These are phyloP conservation scores for Spencermartinsiella europaea DNA, from an alignment of 805 yeast species.

Conservation along the genomic window DNA sequence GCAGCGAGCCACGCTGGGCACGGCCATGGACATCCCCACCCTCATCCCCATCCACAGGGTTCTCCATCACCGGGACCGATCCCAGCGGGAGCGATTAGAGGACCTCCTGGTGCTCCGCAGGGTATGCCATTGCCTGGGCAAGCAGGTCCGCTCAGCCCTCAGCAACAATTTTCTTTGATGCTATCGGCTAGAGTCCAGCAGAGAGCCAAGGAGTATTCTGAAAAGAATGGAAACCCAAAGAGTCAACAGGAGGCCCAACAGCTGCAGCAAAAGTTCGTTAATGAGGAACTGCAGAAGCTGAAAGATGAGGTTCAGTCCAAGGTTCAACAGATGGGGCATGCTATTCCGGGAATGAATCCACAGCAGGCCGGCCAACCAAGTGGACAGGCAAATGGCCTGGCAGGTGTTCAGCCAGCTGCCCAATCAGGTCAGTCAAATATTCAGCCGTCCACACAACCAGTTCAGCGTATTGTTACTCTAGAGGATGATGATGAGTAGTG, in stretches of 20 bases:
- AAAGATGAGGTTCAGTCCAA: slow-evolving; percentile 17
- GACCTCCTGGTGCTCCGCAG: background rate
- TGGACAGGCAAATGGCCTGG: too few relatives aligned
- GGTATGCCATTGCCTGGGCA: slow-evolving; percentile 2
- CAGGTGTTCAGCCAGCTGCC: background rate
- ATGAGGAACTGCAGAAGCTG: slow-evolving; percentile 22
- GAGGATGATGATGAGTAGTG: slow-evolving; percentile 4
- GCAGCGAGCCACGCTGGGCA: slow-evolving; percentile 1
- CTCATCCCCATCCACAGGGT: background rate
- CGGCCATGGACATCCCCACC: background rate
- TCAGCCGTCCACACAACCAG: slow-evolving; percentile 1
- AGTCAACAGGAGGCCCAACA: slow-evolving; percentile 15
- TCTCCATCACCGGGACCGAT: background rate
- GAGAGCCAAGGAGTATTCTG: slow-evolving; percentile 16
- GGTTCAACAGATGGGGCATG: background rate
- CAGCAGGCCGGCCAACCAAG: too few relatives aligned
- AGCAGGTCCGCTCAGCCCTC: slow-evolving; percentile 5
- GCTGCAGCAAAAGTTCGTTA: slow-evolving; percentile 17
- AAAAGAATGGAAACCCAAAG: slow-evolving; percentile 15
- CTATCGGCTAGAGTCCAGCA: slow-evolving; percentile 12
- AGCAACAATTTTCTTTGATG: slow-evolving; percentile 15
- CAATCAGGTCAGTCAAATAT: background rate
- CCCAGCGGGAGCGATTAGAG: background rate
- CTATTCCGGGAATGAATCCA: background rate
- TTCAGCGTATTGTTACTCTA: slow-evolving; percentile 5